These are phyloP conservation scores for Grosmannia serpens DNA, from an alignment of 2,329 filamentous ascomycete genomes.

Conservation along the genomic window DNA sequence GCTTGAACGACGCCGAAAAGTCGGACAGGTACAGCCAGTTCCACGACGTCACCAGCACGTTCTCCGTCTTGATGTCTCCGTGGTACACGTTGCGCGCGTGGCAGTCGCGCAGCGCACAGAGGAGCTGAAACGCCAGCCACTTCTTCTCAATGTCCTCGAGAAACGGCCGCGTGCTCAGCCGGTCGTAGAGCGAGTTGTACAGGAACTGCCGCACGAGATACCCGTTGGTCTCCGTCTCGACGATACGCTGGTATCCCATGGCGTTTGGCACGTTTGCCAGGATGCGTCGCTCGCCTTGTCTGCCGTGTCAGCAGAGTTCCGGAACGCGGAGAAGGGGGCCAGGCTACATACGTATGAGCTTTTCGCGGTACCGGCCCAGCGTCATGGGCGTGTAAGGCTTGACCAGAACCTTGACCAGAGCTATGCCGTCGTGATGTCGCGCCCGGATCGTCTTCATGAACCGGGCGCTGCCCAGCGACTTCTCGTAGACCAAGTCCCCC, in stretches of 20 bases:
- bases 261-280: conserved; percentile 83
- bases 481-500: conserved; percentile 82
- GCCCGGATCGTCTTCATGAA: conserved; percentile 97
- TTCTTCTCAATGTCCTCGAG: conserved; percentile 97
- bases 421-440: conserved; percentile 77
- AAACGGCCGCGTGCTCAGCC: conserved; percentile 90
- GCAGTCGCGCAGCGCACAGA: conserved; percentile 86
- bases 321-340: neutral
- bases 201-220: conserved; percentile 92
- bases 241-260: conserved; percentile 75
- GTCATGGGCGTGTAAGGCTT: conserved; percentile 81
- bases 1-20: conserved; percentile 93
- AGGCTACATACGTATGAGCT: conserved; percentile 54
- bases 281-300: conserved; percentile 62
- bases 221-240: conserved; percentile 85
- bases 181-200: conserved; percentile 94
- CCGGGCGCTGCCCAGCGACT: conserved; percentile 77
- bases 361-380: conserved; percentile 65
- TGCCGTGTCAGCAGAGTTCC: neutral
- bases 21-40: conserved; percentile 99
- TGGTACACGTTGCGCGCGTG: conserved; percentile 85
- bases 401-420: conserved; percentile 87
- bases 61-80: conserved; percentile 97
- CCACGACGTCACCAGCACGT: conserved; percentile 94
- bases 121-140: conserved; percentile 91